Evolutionary conservation across 768 basidiomycete genomes (phyloP), one percentile per base, ranked within the genome.

Genomic region (Pleurotus ostreatus): DNA sequence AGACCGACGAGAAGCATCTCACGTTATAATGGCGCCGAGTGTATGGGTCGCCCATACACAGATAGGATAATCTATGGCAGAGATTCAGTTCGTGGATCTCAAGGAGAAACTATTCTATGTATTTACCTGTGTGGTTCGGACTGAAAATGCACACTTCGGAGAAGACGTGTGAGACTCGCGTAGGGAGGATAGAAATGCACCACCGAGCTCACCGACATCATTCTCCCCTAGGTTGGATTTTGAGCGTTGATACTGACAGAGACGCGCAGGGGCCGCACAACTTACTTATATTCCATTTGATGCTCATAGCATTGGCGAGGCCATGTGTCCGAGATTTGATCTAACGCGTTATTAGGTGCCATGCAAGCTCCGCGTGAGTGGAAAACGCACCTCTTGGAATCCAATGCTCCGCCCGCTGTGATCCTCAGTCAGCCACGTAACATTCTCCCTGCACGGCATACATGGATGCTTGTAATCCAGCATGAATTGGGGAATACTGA

Each of bases 401-500:
- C 67, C 68, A 38, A 83, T 59, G 3, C 57, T 59, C 44, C 75
- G 73, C 16, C 79, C 82, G 8, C 80, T 78, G 9, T 67, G 65
- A 59, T 86, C 85, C 15, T 88, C 78, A 23, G 86, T 78, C 53
- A 88, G 71, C 77, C 79, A 86, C 5, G 85, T 71, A 5, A 68
- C 63, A 37, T 72, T 70, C 0, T 68, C 58, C 49, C 84, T 72
- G 8, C 62, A n/a, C 0, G 85, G 85, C 40, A 79, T 68, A 22
- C 56, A 65, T 6, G 72, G 51, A 6, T 74, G 68, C 43, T 78
- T 71, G 20, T 63, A 66, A 52, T 81, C 78, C 15, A 88, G 73
- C 45, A 88, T 73, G 64, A 88, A 88, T 66, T 88, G 87, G 5
- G 86, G 80, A 7, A 88, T 72, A 18, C 79, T 81, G 40, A 88